These are phyloP conservation scores for Litchi chinensis DNA, from an alignment of 345 rosid species.

Conservation along the genomic window DNA sequence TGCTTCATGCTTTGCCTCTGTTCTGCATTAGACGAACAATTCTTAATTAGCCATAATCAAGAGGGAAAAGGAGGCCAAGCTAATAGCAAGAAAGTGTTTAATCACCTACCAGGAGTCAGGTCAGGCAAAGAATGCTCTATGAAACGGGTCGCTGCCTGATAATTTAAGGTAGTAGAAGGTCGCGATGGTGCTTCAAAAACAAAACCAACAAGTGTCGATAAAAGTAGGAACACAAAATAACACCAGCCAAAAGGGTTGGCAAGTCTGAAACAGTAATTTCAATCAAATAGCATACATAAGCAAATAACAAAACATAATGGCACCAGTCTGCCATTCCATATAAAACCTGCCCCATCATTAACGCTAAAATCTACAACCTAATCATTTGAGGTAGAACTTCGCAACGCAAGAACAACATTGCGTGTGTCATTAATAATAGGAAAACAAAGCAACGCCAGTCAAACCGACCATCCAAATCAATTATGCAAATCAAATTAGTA, in stretches of 20 bases:
- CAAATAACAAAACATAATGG: not conserved
- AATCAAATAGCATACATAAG: not conserved
- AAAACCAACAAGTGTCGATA: conserved; percentile 14
- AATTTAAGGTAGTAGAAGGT: conserved; percentile 75
- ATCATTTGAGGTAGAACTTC: conserved; percentile 68
- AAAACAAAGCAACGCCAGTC: not conserved
- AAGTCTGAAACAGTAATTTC: not conserved
- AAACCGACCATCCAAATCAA: not conserved
- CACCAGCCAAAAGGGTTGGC: not conserved
- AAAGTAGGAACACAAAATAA: not conserved
- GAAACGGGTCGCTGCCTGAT: conserved; percentile 84
- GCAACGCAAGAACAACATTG: conserved; percentile 40
- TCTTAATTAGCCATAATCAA: conserved; percentile 7
- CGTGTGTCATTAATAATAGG: not conserved
- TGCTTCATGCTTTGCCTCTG: conserved; percentile 70
- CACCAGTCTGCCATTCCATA: not conserved
- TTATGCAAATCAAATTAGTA: not conserved
- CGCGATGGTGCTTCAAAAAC: conserved; percentile 65
- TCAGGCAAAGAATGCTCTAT: conserved; percentile 88
- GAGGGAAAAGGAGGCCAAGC: not conserved
- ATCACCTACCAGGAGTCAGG: conserved; percentile 68
- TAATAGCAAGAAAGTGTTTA: conserved; percentile 9
- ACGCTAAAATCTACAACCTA: conserved; percentile 34
- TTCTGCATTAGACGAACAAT: conserved; percentile 41
- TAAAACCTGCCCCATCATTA: not conserved